phyloP scores from a whole-genome alignment of 768 basidiomycete genomes.

The Pleurotus citrinopileatus region DNA sequence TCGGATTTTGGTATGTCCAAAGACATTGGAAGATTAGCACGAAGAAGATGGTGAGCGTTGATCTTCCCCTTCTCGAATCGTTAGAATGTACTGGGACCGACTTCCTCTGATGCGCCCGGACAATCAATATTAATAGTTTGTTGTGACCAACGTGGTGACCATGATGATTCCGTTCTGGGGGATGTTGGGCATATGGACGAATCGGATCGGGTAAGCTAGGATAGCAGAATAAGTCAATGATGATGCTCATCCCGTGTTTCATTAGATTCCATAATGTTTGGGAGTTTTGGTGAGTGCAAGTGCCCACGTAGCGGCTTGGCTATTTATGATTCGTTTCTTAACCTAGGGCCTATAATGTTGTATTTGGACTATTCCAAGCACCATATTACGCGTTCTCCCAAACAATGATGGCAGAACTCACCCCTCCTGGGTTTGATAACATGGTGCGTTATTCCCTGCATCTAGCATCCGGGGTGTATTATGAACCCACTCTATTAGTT shows the following conservation, averaged over 20 bases:
- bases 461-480: neutral
- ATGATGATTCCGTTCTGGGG: conserved; percentile 83
- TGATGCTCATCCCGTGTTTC: neutral
- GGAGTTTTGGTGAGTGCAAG: conserved; percentile 73
- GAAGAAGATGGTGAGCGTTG: conserved; percentile 66
- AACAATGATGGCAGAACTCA: conserved; percentile 88
- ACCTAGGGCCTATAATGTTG: conserved; percentile 70
- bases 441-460: conserved; percentile 33
- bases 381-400: conserved; percentile 87
- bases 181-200: conserved; percentile 83
- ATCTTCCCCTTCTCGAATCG: neutral
- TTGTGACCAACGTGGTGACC: conserved; percentile 73
- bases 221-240: neutral
- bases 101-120: no score
- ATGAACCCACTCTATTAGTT: conserved; percentile 43
- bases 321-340: neutral
- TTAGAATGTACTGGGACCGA: conserved; percentile 2
- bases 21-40: conserved; percentile 74
- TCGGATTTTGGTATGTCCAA: conserved; percentile 85
- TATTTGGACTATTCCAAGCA: conserved; percentile 81
- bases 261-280: conserved; percentile 72
- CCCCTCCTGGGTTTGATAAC: conserved; percentile 85
- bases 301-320: neutral
- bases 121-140: conserved; percentile 43
- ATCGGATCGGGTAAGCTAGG: conserved; percentile 57